Base-by-base conservation (phyloP, 306 rosid genomes). In the Gastrolobium villosum region DNA sequence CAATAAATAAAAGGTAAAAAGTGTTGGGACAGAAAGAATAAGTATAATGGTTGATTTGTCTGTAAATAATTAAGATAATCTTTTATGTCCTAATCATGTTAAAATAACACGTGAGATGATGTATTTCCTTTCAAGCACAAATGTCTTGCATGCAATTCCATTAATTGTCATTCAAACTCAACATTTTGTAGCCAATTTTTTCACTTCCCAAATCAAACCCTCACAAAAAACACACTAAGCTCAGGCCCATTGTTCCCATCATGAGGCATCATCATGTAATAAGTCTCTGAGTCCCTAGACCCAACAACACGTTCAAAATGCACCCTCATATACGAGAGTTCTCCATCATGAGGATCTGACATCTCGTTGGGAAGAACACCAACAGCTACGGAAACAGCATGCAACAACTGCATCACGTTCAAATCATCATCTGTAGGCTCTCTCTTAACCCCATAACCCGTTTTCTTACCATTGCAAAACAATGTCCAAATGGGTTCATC, bases 281-380 rank as follows among this genome's bases (percentile, higher is more conserved):
- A 94, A 5, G 97, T 87, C 76, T 94, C 98, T 0, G 98, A 92
- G 32, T 94, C 98, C 83, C 77, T 94, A 0, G 98, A 92, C 41
- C 97, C 98, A 3, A 87, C 71, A 5, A 90, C 97, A 1, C 95
- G 84, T 75, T 90, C 97, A 40, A 94, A 92, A 81, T 83, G 31
- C 0, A 86, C 91, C 66, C 99, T 88, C 97, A 88, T 84, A 66
- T 92, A 94, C 30, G 89, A 88, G 10, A 94, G 8, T 13, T 94
- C 97, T 5, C 93, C 94, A 1, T 87, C 92, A 0, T 79, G 78
- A 41, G 81, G 88, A 26, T 74, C 84, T 1, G 71, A 9, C 70
- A 82, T 82, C 39, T 85, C 81, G 5, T n/a, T 31, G 0, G 99
- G 99, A 6, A 94, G 83, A 43, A 92, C 89, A 0, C 97, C 99